These are phyloP conservation scores for Trichosanthes cucumerina DNA, from an alignment of 306 rosid species.

Conservation along the genomic window DNA sequence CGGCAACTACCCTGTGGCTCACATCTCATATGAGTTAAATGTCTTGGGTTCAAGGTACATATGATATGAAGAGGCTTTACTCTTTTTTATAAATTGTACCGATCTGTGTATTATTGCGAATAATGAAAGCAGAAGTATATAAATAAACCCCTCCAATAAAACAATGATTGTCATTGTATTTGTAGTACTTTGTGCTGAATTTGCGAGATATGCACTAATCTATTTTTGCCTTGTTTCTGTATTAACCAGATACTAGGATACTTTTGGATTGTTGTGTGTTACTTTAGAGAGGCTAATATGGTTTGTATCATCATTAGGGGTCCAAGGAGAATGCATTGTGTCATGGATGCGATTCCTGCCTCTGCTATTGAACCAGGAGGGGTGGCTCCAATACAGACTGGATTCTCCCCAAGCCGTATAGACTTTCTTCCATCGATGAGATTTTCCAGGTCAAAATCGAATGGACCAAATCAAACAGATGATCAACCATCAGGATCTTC, in stretches of 20 bases:
- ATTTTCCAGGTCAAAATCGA: constrained; percentile 59
- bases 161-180: background rate
- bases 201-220: background rate
- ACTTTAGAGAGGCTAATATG: background rate
- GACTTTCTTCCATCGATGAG: constrained; percentile 55
- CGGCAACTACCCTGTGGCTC: constrained; percentile 85
- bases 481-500: constrained; percentile 40
- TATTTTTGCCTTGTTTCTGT: background rate
- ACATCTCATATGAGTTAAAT: constrained; percentile 77
- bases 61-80: background rate
- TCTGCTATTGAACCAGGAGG: constrained; percentile 82
- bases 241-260: background rate
- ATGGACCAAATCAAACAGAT: constrained; percentile 24
- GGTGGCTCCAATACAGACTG: constrained; percentile 67
- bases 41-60: constrained; percentile 92
- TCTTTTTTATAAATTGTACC: background rate
- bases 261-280: background rate
- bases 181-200: background rate
- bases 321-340: constrained; percentile 96
- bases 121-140: background rate
- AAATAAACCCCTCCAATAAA: background rate
- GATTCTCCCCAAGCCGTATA: constrained; percentile 34
- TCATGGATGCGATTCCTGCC: constrained; percentile 71
- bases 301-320: constrained; percentile 40
- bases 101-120: background rate